Base-by-base conservation (phyloP, 1,139 yeast genomes). In the Cylindricascospora bacillispora region DNA sequence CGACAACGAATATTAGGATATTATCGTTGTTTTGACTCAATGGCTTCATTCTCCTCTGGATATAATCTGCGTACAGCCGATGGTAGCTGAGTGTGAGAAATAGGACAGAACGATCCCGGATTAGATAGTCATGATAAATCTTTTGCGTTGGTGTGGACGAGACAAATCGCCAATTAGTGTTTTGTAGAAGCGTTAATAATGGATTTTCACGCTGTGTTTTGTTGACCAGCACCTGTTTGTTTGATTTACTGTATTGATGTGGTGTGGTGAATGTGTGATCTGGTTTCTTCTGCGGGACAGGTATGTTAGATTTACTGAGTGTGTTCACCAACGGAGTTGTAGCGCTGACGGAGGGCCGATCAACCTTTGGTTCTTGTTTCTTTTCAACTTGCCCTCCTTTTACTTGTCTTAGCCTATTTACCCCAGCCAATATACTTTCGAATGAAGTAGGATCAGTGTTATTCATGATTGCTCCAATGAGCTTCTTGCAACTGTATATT, bases 1-100 rank as follows among this genome's bases (percentile, higher is more conserved):
- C 97, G 2, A 83, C 81, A 12, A 80, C 74, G 12, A 78, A 73
- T 28, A 89, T 57, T 25, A 89, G 49, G 1, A 85, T 62, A 12
- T 86, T 67, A 28, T 78, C 59, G 7, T 67, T 66, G 16, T 59
- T 52, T 39, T 64, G 69, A 18, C 67, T 62, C 17, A 74, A 52
- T 32, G 73, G 73, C 38, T 69, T 70, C 44, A 85, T 62, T 32
- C 92, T 67, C 35, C 70, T 69, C 61, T 73, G 72, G 3, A 89
- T 71, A 45, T 89, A 85, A 48, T 85, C 95, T 0, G 94, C 94
- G 38, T 80, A 86, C 25, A 86, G 59, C 44, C 79, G 78, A 52
- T 85, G 93, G 54, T 86, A 89, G 36, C 80, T 75, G 31, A 86
- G 54, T 4, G 92, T 73, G 13, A 86, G 61, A 41, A 81, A 85